A percentile compares a stretch with the other conserved stretches of the same genome.
These are phyloP conservation scores for Dryas drummondii DNA, from an alignment of 306 rosid species.

Conservation along the genomic window DNA sequence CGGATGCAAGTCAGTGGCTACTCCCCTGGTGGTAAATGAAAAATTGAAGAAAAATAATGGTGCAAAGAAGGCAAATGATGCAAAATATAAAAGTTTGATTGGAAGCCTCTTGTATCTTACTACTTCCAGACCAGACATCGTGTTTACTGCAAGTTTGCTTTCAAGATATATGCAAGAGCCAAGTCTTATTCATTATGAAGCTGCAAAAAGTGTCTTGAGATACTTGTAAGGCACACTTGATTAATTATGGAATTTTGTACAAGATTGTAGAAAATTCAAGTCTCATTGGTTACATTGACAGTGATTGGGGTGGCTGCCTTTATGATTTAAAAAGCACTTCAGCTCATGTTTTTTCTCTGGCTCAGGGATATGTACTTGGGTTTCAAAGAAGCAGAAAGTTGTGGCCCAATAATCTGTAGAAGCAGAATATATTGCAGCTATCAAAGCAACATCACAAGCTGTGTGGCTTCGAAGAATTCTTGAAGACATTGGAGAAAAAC, in stretches of 20 bases:
- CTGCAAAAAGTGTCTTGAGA: not conserved
- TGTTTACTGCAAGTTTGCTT: constrained; percentile 9
- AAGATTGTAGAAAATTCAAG: not conserved
- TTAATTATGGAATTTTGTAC: not conserved
- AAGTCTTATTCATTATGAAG: constrained; percentile 10
- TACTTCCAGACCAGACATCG: not conserved
- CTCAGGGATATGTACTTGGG: not conserved
- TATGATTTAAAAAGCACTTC: constrained; percentile 9
- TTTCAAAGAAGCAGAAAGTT: not conserved
- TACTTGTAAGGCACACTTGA: constrained; percentile 1
- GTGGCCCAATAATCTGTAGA: not conserved
- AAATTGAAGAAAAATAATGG: constrained; percentile 7
- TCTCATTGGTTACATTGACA: not conserved
- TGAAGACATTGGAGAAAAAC: not conserved
- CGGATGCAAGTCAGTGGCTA: not conserved
- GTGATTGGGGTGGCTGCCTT: not conserved
- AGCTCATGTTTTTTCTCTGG: not conserved
- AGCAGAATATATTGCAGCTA: not conserved
- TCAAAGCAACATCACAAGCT: not conserved
- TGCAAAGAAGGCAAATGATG: not conserved
- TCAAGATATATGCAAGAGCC: constrained; percentile 16
- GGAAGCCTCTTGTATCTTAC: not conserved
- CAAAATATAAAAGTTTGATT: not conserved
- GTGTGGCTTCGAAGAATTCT: constrained; percentile 6
- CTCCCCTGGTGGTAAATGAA: not conserved